Evolutionary conservation across 2,329 filamentous ascomycete genomes (phyloP).

Genomic region (Sporothrix pallida): DNA sequence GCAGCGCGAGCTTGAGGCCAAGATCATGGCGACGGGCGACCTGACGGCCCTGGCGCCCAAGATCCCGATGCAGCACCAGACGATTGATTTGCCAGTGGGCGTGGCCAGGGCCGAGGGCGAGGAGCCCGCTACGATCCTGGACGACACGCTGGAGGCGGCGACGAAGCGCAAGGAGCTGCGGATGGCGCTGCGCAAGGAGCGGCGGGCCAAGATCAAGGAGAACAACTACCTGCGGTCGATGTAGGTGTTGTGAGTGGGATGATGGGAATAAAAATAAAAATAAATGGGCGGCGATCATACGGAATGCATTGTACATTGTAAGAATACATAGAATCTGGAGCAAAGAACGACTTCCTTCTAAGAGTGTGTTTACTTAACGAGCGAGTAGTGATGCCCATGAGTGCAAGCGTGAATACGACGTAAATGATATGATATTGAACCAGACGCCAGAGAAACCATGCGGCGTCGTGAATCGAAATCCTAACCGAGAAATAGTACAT

Average conservation of each 20-base stretch:
- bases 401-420: neutral
- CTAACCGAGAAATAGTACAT: neutral
- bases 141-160: constrained; percentile 55
- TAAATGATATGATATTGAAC: constrained; percentile 3
- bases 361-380: neutral
- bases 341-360: neutral
- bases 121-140: constrained; percentile 47
- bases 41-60: constrained; percentile 69
- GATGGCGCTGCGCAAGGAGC: constrained; percentile 74
- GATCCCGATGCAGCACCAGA: constrained; percentile 78
- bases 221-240: constrained; percentile 83
- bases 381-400: no score
- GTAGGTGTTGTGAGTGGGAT: constrained; percentile 49
- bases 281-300: no score
- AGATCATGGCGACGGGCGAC: constrained; percentile 69
- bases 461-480: neutral
- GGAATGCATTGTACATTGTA: constrained; percentile 26
- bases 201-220: constrained; percentile 81
- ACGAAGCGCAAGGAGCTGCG: constrained; percentile 66
- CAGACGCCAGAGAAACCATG: neutral
- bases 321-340: constrained; percentile 2
- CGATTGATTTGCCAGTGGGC: constrained; percentile 69
- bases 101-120: constrained; percentile 42
- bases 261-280: neutral
- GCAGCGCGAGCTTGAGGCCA: constrained; percentile 61